A percentile compares a stretch with the other conserved stretches of the same genome.
These are phyloP conservation scores for Alternaria gansuensis DNA, from an alignment of 2,329 filamentous ascomycete genomes.

Conservation along the genomic window DNA sequence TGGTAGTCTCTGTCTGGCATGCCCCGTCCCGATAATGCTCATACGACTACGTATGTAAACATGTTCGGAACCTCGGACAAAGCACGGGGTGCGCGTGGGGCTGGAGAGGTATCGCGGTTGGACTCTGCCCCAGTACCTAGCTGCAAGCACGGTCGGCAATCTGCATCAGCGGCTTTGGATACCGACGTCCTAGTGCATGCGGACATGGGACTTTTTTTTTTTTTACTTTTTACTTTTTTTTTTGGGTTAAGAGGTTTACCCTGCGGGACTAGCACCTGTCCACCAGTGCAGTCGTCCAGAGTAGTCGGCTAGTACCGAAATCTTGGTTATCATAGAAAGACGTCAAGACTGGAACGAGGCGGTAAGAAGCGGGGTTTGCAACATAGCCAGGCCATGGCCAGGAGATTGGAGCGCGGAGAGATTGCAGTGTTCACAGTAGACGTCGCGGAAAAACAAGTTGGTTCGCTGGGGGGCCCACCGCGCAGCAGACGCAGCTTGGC, in stretches of 20 bases:
- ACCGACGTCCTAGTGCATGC: conserved; percentile 14
- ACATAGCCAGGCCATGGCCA: conserved; percentile 23
- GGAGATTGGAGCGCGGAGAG: conserved; percentile 27
- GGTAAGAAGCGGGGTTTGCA: conserved; percentile 13
- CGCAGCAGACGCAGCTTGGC: conserved; percentile 18
- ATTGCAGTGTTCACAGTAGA: conserved; percentile 34
- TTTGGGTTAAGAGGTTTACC: conserved; percentile 16
- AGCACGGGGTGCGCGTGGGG: conserved; percentile 25
- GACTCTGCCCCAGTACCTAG: conserved; percentile 21
- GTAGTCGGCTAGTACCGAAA: background rate
- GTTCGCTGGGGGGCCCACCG: conserved; percentile 24
- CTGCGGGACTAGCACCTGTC: conserved; percentile 11
- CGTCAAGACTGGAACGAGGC: conserved; percentile 22
- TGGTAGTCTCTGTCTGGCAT: conserved; percentile 3
- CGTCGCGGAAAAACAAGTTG: conserved; percentile 34
- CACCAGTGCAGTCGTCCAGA: background rate
- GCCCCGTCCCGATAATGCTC: conserved; percentile 12
- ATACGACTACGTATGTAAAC: background rate
- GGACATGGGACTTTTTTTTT: conserved; percentile 5
- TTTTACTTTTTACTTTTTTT: background rate
- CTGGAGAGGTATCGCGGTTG: conserved; percentile 29
- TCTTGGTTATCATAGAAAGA: background rate
- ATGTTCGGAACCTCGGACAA: conserved; percentile 19
- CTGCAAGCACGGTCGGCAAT: conserved; percentile 16
- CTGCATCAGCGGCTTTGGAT: conserved; percentile 17